Evolutionary conservation across 2,329 filamentous ascomycete species (phyloP), one percentile per base, ranked within the genome.

Genomic region (Cephalotrichum gorgonifer): DNA sequence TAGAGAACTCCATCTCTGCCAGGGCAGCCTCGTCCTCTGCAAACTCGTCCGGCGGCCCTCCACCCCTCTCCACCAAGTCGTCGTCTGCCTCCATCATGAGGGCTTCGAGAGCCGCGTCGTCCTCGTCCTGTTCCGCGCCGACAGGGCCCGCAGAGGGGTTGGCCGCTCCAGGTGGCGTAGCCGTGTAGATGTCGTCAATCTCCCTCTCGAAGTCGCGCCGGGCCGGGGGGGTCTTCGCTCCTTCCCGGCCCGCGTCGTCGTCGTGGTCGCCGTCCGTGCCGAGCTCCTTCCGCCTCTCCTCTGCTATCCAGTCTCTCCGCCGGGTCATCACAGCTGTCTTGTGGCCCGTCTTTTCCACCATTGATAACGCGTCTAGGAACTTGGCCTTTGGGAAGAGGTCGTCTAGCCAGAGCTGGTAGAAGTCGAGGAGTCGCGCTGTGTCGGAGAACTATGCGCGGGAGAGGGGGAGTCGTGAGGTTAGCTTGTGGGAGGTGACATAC

Each of bases 331-430:
- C 76, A 14, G 75, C 73, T 61, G 86, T 90, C 57, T 85, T 88
- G 65, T 96, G 93, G 1, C 93, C 93, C 1, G 88, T 74, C 66
- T 95, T 96, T 64, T 98, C 93, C 2, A 97, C 87, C 72, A 97
- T 95, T 35, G 76, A 71, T 6, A 97, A 71, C 3, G 86, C 93
- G 59, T 98, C 93, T 44, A 86, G 78, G 60, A 98, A 98, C 60
- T 89, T 91, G 5, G 91, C 93, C 60, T 94, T 89, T 12, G 93
- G 93, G 60, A 90, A 98, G 12, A 98, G 73, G 60, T 96, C 89
- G 65, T 98, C 91, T 2, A 98, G 84, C 93, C 93, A 98, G 50
- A 95, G 67, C 63, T 97, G 93, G 62, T 97, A 98, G 62, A 94
- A 87, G 23, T 86, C 88, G 44, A 98, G 74, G 23, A 98, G 75